Evolutionary conservation across 2,329 filamentous ascomycete genomes (phyloP).

Genomic region (Fusarium robinianum): DNA sequence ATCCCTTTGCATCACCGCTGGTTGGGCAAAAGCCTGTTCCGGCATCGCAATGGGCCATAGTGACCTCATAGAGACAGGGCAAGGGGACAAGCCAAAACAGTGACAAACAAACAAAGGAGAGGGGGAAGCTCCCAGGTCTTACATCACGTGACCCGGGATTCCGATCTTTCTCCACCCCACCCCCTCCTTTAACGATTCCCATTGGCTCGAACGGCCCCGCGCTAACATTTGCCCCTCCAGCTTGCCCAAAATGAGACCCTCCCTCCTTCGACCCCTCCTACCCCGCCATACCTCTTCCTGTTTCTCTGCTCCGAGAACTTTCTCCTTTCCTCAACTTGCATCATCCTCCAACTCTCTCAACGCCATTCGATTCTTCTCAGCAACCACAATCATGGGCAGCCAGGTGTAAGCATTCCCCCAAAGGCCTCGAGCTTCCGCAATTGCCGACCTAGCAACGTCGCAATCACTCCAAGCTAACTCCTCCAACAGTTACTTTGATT

Average conservation of each 20-base stretch:
- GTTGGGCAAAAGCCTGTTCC: too few relatives aligned
- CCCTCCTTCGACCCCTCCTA: slow-evolving; percentile 52
- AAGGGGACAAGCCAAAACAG: slow-evolving; percentile 15
- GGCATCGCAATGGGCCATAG: too few relatives aligned
- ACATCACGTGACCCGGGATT: slow-evolving; percentile 39
- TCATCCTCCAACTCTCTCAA: slow-evolving; percentile 47
- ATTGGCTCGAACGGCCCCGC: slow-evolving; percentile 38
- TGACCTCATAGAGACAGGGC: slow-evolving; percentile 34
- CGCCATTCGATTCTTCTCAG: slow-evolving; percentile 53
- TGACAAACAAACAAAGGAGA: not conserved
- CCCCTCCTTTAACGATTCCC: slow-evolving; percentile 6
- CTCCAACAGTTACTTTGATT: slow-evolving; percentile 67
- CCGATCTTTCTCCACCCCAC: slow-evolving; percentile 21
- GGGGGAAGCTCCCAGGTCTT: slow-evolving; percentile 25
- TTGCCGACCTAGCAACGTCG: not conserved
- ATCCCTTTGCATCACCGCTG: too few relatives aligned
- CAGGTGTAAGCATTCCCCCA: slow-evolving; percentile 62
- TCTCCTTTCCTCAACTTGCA: slow-evolving; percentile 48
- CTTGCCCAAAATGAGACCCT: slow-evolving; percentile 51
- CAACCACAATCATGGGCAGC: slow-evolving; percentile 72
- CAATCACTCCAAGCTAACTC: slow-evolving; percentile 35
- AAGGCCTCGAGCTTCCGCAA: slow-evolving; percentile 16
- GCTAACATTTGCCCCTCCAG: slow-evolving; percentile 50
- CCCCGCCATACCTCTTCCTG: slow-evolving; percentile 49
- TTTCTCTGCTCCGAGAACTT: slow-evolving; percentile 47